Evolutionary conservation across 306 rosid genomes (phyloP).

Genomic region (Prunus fruticosa): DNA sequence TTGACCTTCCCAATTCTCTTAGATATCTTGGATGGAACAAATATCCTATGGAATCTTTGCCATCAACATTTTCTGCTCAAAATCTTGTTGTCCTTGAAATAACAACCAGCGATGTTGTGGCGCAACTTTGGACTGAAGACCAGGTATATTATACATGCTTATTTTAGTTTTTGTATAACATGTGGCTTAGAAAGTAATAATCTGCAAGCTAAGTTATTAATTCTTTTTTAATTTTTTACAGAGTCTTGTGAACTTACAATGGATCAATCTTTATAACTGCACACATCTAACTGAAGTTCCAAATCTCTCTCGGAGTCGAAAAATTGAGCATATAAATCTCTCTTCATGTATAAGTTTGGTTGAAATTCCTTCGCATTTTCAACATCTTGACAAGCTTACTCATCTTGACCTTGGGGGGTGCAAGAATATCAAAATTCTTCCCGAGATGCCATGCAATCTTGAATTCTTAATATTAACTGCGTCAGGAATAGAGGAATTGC

Average conservation of each 20-base stretch:
- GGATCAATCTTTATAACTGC: neutral
- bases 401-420: neutral
- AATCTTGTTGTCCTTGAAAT: conserved; percentile 9
- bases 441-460: neutral
- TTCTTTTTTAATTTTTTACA: neutral
- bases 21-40: neutral
- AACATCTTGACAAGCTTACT: neutral
- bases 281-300: neutral
- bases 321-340: neutral
- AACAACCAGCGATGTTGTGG: too few species aligned
- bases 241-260: neutral
- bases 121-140: neutral
- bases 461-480: neutral
- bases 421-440: neutral
- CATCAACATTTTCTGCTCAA: neutral
- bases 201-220: neutral
- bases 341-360: neutral
- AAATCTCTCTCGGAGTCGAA: neutral
- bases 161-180: neutral
- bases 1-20: conserved; percentile 1
- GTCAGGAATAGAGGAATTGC: neutral
- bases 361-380: neutral
- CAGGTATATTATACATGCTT: neutral
- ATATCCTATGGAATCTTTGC: neutral
- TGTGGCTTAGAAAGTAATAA: neutral